Base-by-base conservation (phyloP, 176 grass and related monocot genomes). In the Neostapfia colusana region DNA sequence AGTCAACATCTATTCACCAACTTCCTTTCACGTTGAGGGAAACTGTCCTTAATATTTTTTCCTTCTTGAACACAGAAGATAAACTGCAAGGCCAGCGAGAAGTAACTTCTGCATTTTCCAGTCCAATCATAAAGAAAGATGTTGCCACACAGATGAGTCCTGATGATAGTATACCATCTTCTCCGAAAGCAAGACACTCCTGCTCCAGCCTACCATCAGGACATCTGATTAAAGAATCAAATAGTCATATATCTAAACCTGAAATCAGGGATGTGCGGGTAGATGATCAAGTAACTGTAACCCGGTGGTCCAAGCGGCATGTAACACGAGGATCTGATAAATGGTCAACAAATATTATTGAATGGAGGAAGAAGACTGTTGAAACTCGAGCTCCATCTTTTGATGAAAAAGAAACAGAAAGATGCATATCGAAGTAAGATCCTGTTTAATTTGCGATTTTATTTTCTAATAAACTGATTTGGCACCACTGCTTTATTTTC, bases 111-210 rank as follows among this genome's bases (percentile, higher is more conserved):
- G 72, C 20, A 70, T 84, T 90, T 76, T 92, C 92, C 37, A 76
- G 85, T 82, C 78, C 78, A 74, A 58, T 87, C 51, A 67, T 87
- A 73, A 99, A 66, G 68, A 99, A 95, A 78, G 92, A 99, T 83
- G 88, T 89, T 27, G 89, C 88, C 11, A 99, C 96, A 78, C 96
- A 99, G 84, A 99, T 99, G 96, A 95, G 89, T 67, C 85, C 92
- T 3, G 81, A 93, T 17, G 92, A 90, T 78, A 92, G 92, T 74
- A 77, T 89, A 69, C 70, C 84, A 1, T 90, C 89, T 72, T 92
- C 91, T 55, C 87, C 92, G 2, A 90, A 81, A 87, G 85, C 83
- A 16, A 92, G 79, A 14, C 83, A 72, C 53, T 90, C 83, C 2
- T 92, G 87, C 77, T 92, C 95, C 27, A 84, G 81, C 43, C 79